Base-by-base conservation (phyloP, 2,329 filamentous ascomycete species). In the Penicillium freii region DNA sequence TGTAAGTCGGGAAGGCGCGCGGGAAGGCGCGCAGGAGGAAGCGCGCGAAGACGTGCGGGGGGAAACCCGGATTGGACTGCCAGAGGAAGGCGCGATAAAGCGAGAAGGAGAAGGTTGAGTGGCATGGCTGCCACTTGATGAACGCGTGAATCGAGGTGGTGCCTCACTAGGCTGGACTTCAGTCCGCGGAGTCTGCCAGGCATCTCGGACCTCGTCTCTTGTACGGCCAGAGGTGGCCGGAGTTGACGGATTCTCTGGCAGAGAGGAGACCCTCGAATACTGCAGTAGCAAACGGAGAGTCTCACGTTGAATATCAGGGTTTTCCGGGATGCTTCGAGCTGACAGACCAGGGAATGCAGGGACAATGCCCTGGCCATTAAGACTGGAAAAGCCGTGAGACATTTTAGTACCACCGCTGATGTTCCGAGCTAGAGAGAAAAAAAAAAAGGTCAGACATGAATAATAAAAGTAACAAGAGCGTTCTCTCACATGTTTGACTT, bases 331-430 rank as follows among this genome's bases (percentile, higher is more conserved):
- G n/a, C 52, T 50, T 29, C 29, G 29, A 8, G 52, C 52, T 21
- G 52, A 50, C 3, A 55, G 45, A 21, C 52, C 52, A 55, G 38
- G 45, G 29, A 55, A 55, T 36, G 21, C 17, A 49, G 51, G 51
- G 27, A 34, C 7, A 45, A 46, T 27, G 36, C 33, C 25, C 29
- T n/a, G 38, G 38, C 46, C 52, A 15, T 43, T 55, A 23, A 36
- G 10, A 31, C 38, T 43, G 17, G 45, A 39, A n/a, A 43, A 42
- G 21, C 29, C 13, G 21, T 36, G 38, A n/a, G 52, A 27, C 52
- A 55, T 55, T 31, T 25, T 31, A 33, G 15, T 8, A 11, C 10
- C n/a, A 21, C 33, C 7, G 15, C 34, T 40, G 23, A 40, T 19
- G 49, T 34, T 45, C 21, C 21, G 11, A 8, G 25, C 34, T 54